These are phyloP conservation scores for Microbotryum lychnidis-dioicae DNA, from an alignment of 1,284 basidiomycete species.

Conservation along the genomic window DNA sequence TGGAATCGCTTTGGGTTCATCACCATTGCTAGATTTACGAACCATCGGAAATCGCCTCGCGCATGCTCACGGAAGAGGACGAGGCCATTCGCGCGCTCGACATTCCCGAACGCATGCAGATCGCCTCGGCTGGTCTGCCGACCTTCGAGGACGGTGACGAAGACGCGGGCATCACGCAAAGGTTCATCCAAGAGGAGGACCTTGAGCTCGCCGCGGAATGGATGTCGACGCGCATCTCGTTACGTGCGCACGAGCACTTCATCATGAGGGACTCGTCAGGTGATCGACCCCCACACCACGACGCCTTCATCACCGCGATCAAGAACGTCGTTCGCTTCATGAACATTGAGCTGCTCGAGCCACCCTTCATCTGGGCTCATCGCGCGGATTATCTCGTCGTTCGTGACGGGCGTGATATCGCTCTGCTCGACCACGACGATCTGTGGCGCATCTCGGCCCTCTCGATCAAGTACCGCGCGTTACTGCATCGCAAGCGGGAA, in stretches of 20 bases:
- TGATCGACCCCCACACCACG: slow-evolving; percentile 50
- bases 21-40: slow-evolving; percentile 77
- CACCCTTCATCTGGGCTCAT: slow-evolving; percentile 90
- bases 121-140: slow-evolving; percentile 76
- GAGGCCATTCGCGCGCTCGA: slow-evolving; percentile 83
- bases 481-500: slow-evolving; percentile 62
- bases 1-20: background rate
- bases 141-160: slow-evolving; percentile 39
- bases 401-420: slow-evolving; percentile 38
- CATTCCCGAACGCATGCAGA: slow-evolving; percentile 93
- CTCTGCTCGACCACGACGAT: slow-evolving; percentile 67
- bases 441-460: slow-evolving; percentile 80
- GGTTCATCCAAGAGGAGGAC: slow-evolving; percentile 55
- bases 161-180: background rate
- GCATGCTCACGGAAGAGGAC: slow-evolving; percentile 88
- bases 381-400: slow-evolving; percentile 83
- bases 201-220: slow-evolving; percentile 71
- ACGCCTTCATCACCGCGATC: slow-evolving; percentile 69
- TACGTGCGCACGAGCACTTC: slow-evolving; percentile 63
- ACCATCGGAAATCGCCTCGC: slow-evolving; percentile 87
- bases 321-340: slow-evolving; percentile 71
- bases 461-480: slow-evolving; percentile 76
- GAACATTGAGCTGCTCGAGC: slow-evolving; percentile 79
- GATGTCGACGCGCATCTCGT: slow-evolving; percentile 78
- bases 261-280: slow-evolving; percentile 46